Evolutionary conservation across 805 yeast genomes (phyloP).

Genomic region (Henningerozyma blattae): DNA sequence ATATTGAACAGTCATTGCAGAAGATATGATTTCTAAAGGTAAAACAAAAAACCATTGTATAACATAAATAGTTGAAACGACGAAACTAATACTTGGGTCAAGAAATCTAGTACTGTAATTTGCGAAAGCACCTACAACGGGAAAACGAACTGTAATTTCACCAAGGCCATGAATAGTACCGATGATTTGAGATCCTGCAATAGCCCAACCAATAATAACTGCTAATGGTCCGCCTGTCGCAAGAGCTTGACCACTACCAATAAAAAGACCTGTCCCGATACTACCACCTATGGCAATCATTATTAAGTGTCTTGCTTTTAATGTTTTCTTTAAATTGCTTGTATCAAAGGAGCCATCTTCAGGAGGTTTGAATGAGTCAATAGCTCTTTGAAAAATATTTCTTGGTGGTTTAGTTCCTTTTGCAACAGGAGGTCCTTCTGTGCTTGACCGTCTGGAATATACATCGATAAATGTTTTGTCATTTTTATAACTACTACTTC

Average conservation of each 20-base stretch:
- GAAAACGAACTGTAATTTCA: constrained; percentile 37
- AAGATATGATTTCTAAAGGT: constrained; percentile 38
- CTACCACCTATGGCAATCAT: constrained; percentile 25
- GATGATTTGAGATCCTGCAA: constrained; percentile 42
- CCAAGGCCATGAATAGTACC: constrained; percentile 42
- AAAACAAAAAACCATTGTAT: constrained; percentile 36
- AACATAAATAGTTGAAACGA: constrained; percentile 43
- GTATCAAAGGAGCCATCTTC: constrained; percentile 10
- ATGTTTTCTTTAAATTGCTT: constrained; percentile 22
- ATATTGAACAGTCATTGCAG: constrained; percentile 35
- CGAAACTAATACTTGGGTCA: constrained; percentile 42
- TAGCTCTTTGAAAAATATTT: constrained; percentile 4
- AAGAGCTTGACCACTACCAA: constrained; percentile 29
- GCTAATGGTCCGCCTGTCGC: constrained; percentile 41
- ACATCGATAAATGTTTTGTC: neutral
- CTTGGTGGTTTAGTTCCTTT: neutral
- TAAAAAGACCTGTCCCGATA: constrained; percentile 22
- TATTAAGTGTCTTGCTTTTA: constrained; percentile 17
- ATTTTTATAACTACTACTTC: too few species aligned
- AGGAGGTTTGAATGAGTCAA: constrained; percentile 11
- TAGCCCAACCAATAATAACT: constrained; percentile 33
- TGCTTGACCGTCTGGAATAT: neutral
- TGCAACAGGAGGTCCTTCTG: neutral
- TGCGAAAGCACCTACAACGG: constrained; percentile 39
- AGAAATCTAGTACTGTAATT: constrained; percentile 35